Evolutionary conservation across 148 eudicot genomes (phyloP).

Genomic region (Chenopodium berlandieri): DNA sequence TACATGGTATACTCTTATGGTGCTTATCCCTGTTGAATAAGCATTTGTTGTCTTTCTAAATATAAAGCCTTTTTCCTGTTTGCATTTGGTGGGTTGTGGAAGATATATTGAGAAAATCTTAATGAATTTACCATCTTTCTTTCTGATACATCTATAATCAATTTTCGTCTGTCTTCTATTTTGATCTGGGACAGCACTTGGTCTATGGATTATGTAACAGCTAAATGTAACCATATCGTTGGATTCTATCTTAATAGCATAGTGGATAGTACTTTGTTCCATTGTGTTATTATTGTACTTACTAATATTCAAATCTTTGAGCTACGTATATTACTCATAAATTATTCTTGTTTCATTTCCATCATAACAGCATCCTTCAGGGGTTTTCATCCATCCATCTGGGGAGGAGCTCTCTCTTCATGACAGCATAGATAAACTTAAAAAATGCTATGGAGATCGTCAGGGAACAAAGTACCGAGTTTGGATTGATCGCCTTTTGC

Average conservation of each 20-base stretch:
- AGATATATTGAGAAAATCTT: not conserved
- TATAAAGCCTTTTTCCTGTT: not conserved
- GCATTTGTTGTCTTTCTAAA: not conserved
- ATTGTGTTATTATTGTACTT: not conserved
- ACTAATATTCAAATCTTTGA: not conserved
- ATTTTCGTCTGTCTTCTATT: not conserved
- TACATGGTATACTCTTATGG: not conserved
- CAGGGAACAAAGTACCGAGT: conserved; percentile 48
- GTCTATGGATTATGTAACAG: not conserved
- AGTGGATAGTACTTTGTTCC: not conserved
- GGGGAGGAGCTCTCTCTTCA: conserved; percentile 44
- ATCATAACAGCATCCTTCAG: conserved; percentile 39
- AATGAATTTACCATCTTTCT: not conserved
- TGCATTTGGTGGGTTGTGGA: not conserved
- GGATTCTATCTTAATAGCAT: not conserved
- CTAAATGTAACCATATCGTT: not conserved
- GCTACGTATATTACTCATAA: not conserved
- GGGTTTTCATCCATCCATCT: conserved; percentile 54
- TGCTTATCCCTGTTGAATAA: not conserved
- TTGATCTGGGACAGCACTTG: not conserved
- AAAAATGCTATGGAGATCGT: conserved; percentile 53
- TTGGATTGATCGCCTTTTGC: conserved; percentile 61
- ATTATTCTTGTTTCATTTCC: conserved; percentile 18
- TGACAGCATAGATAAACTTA: conserved; percentile 43
- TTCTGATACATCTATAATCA: not conserved